Evolutionary conservation across 768 basidiomycete genomes (phyloP).

Genomic region (Boletus coccyginus): DNA sequence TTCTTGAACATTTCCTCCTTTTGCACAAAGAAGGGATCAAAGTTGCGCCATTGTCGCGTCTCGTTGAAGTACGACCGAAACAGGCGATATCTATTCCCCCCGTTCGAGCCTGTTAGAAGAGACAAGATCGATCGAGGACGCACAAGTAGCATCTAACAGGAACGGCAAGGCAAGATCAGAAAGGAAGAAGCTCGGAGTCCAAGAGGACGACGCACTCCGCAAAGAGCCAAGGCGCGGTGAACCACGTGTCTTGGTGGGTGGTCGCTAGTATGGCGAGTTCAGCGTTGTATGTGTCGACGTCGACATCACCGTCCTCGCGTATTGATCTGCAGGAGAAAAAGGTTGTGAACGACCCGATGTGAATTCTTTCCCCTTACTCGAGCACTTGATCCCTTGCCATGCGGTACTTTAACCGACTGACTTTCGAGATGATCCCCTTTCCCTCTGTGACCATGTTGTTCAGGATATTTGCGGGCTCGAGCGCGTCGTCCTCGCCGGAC

Average conservation of each 20-base stretch:
- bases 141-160: constrained; percentile 68
- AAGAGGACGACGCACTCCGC: constrained; percentile 67
- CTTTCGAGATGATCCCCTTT: constrained; percentile 67
- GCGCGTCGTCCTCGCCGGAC: constrained; percentile 4
- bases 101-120: not conserved
- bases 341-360: not conserved
- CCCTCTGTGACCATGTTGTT: constrained; percentile 65
- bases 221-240: constrained; percentile 92
- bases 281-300: constrained; percentile 70
- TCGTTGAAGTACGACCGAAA: constrained; percentile 69
- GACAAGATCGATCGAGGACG: constrained; percentile 19
- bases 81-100: constrained; percentile 67
- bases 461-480: constrained; percentile 24
- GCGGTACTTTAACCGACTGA: constrained; percentile 81
- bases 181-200: not conserved
- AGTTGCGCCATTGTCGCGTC: constrained; percentile 66
- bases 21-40: constrained; percentile 80
- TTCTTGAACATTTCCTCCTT: constrained; percentile 82
- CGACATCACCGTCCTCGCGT: constrained; percentile 71
- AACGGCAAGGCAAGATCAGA: not conserved
- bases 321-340: constrained; percentile 48
- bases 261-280: constrained; percentile 56
- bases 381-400: constrained; percentile 77
- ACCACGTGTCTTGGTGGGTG: constrained; percentile 70
- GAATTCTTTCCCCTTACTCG: constrained; percentile 45